These are phyloP conservation scores for Elongisporangium prolatum DNA, from an alignment of 352 stramenopile genomes.

Conservation along the genomic window DNA sequence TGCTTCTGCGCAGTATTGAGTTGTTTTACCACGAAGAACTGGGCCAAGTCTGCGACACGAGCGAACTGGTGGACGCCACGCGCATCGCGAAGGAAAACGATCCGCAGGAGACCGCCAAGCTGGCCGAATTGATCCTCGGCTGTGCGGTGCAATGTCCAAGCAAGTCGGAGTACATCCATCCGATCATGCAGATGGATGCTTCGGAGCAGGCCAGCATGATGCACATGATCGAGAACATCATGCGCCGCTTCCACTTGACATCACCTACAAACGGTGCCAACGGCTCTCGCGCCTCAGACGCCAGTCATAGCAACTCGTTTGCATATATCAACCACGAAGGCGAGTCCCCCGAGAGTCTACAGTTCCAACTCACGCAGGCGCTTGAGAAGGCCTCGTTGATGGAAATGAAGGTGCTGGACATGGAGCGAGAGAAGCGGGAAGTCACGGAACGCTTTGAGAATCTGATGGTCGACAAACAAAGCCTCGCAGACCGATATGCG, in stretches of 20 bases:
- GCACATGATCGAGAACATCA: conserved; percentile 81
- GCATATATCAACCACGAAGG: conserved; percentile 43
- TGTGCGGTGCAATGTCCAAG: conserved; percentile 76
- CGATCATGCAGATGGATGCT: conserved; percentile 79
- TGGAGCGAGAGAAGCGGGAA: conserved; percentile 73
- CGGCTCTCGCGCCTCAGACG: conserved; percentile 18
- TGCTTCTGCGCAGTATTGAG: conserved; percentile 67
- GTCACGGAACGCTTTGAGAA: conserved; percentile 71
- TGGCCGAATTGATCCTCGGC: conserved; percentile 69
- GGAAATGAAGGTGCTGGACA: conserved; percentile 72
- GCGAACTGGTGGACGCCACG: conserved; percentile 64
- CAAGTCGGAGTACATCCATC: conserved; percentile 81
- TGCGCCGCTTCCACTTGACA: conserved; percentile 65
- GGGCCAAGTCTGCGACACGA: conserved; percentile 59
- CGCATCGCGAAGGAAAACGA: conserved; percentile 70
- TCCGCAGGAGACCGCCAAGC: conserved; percentile 57
- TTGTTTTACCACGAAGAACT: conserved; percentile 82
- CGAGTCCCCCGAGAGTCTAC: conserved; percentile 38
- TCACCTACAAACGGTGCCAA: conserved; percentile 29
- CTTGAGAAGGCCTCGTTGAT: conserved; percentile 64
- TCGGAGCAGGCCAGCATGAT: conserved; percentile 79
- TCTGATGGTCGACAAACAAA: conserved; percentile 39
- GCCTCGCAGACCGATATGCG: conserved; percentile 35
- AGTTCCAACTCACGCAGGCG: conserved; percentile 51
- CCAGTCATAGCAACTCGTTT: conserved; percentile 39